Evolutionary conservation across 768 basidiomycete species (phyloP).

Genomic region (Podaxis sp.): DNA sequence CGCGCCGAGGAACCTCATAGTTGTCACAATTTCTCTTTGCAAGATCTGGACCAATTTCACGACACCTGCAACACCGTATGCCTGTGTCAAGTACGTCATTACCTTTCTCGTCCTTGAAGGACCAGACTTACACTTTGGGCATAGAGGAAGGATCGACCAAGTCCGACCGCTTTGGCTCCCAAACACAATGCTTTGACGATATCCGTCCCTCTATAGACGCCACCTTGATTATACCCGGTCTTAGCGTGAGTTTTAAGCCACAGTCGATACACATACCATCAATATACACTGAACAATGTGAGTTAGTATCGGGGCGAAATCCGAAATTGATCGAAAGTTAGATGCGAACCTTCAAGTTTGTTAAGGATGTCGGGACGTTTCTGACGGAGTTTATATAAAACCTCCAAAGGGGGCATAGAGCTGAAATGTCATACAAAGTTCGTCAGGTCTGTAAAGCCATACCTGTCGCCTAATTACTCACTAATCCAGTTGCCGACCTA

Average conservation of each 20-base stretch:
- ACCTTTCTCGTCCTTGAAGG: not conserved
- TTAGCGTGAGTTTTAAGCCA: not conserved
- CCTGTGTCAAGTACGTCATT: constrained; percentile 38
- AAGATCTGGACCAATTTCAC: constrained; percentile 66
- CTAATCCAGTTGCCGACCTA: constrained; percentile 83
- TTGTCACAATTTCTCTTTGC: constrained; percentile 72
- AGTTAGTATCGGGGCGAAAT: constrained; percentile 13
- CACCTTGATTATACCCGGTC: constrained; percentile 10
- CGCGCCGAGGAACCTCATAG: constrained; percentile 78
- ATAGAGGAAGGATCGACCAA: constrained; percentile 85
- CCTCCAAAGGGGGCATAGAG: constrained; percentile 75
- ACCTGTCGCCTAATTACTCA: constrained; percentile 31
- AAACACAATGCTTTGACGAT: constrained; percentile 89
- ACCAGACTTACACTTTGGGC: constrained; percentile 66
- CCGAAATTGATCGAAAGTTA: not conserved
- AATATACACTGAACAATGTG: constrained; percentile 62
- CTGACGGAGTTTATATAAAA: constrained; percentile 70
- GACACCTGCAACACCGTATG: constrained; percentile 74
- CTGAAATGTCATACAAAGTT: constrained; percentile 37
- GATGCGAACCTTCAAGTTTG: constrained; percentile 59
- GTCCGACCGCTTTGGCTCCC: constrained; percentile 83
- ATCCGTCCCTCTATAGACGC: constrained; percentile 39
- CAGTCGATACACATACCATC: constrained; percentile 52
- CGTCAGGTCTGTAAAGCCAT: not conserved
- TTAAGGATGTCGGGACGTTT: constrained; percentile 75